A percentile compares a stretch with the other conserved stretches of the same genome.
These are phyloP conservation scores for Penicillium arizonense DNA, from an alignment of 495 filamentous ascomycete genomes.

Conservation along the genomic window DNA sequence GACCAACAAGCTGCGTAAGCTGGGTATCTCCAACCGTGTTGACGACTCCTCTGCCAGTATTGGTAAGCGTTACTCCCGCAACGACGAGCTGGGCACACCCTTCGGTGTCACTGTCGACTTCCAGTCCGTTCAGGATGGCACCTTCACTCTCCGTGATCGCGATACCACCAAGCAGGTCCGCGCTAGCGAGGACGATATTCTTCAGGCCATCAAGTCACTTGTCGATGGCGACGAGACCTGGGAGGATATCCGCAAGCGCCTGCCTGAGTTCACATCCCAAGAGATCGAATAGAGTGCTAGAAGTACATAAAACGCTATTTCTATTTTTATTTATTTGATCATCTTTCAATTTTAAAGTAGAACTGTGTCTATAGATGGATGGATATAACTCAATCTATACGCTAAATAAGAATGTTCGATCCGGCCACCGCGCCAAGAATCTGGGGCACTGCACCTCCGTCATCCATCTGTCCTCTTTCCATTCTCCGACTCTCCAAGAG, in stretches of 20 bases:
- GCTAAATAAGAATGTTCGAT: conserved; percentile 12
- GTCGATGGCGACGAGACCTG: conserved; percentile 64
- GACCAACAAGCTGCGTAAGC: conserved; percentile 50
- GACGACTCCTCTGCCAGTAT: conserved; percentile 68
- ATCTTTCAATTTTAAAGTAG: neutral
- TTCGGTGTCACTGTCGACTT: conserved; percentile 70
- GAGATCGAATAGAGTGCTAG: conserved; percentile 52
- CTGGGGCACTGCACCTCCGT: conserved; percentile 25
- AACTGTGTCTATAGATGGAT: neutral
- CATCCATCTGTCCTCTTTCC: conserved; percentile 24
- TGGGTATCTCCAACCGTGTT: conserved; percentile 61
- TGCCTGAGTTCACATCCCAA: conserved; percentile 69
- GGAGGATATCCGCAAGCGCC: conserved; percentile 56
- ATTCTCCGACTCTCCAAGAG: conserved; percentile 7
- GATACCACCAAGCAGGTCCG: conserved; percentile 68
- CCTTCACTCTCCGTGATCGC: conserved; percentile 66
- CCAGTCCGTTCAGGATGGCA: conserved; percentile 65
- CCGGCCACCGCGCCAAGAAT: conserved; percentile 31
- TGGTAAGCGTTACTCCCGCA: conserved; percentile 65
- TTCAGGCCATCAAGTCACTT: conserved; percentile 58
- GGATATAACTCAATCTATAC: neutral
- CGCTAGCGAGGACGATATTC: conserved; percentile 63
- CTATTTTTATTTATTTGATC: conserved; percentile 1
- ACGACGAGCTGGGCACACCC: conserved; percentile 67
- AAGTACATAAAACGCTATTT: conserved; percentile 21